phyloP scores from a whole-genome alignment of 345 rosid genomes.

The Citrus unshiu region DNA sequence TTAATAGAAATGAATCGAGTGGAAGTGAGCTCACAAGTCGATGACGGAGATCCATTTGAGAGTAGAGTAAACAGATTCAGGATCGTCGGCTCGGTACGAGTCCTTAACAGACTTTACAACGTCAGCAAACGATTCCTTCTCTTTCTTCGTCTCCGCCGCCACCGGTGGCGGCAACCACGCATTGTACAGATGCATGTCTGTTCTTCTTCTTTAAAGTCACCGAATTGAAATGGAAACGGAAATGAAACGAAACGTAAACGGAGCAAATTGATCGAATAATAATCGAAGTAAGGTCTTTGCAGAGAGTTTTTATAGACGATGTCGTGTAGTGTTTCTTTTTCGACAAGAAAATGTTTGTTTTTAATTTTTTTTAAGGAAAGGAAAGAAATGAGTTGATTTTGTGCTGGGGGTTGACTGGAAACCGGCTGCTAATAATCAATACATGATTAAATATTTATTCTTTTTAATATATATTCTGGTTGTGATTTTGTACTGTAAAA shows the following conservation, averaged over 20 bases:
- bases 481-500: no score
- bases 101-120: conserved; percentile 64
- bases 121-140: conserved; percentile 71
- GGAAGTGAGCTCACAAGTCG: conserved; percentile 55
- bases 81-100: conserved; percentile 66
- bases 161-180: conserved; percentile 96
- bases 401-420: not conserved
- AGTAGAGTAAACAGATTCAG: conserved; percentile 86
- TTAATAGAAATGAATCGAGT: no score
- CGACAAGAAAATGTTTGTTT: conserved; percentile 31
- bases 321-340: conserved; percentile 31
- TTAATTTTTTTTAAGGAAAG: not conserved
- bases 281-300: not conserved
- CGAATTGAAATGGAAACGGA: not conserved
- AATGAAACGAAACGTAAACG: not conserved
- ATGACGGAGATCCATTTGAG: conserved; percentile 92
- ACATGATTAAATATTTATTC: not conserved
- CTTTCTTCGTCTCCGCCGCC: conserved; percentile 75
- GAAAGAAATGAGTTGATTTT: not conserved
- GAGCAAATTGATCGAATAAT: not conserved
- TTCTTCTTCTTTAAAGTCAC: conserved; percentile 7
- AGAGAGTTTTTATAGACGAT: conserved; percentile 10
- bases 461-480: not conserved
- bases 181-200: conserved; percentile 85
- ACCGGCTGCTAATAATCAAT: not conserved